Evolutionary conservation across 108 stramenopile genomes (phyloP), one percentile per base, ranked within the genome.

Genomic region (Skeletonema tropicum): DNA sequence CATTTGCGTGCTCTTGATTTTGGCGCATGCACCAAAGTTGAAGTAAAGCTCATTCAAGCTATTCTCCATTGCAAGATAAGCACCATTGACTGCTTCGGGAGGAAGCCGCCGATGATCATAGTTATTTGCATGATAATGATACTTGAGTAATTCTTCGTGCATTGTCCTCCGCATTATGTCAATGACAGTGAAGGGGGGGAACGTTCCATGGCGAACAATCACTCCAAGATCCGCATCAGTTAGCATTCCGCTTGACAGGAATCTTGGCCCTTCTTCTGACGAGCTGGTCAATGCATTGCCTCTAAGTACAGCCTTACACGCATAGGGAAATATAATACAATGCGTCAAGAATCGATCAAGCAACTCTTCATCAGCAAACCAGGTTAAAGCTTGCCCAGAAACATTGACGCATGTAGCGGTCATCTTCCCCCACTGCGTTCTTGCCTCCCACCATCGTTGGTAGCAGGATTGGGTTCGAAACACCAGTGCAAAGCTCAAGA

Each of bases 381-480:
- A 74, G 21, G 52, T 33, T 0, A 39, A 57, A 1, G 66, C 57
- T 29, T 74, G 74, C 13, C 74, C 74, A 15, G 74, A 35, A 66
- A 74, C 10, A 32, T 59, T 58, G 0, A 74, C 65, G 30, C 62
- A 64, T 55, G 63, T 49, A 2, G 63, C 48, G 2, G 74, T 74
- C 74, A 74, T 74, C 10, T 64, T 35, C 5, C 74, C 74, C 74
- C 74, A 74, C 23, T 74, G 74, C 13, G 74, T 66, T 21, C 74
- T 32, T 10, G 74, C 74, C 29, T 74, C 74, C 74, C 74, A 74
- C 74, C 74, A 74, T 19, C 74, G 64, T 32, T 35, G 8, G 39
- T 74, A 74, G 57, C 74, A 74, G 0, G 58, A 59, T 38, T 74
- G 74, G 46, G 74, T 74, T 57, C 74, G 74, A 49, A 74, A 74